These are phyloP conservation scores for Metroxylon sagu DNA, from an alignment of 176 grass and related monocot species.

Conservation along the genomic window DNA sequence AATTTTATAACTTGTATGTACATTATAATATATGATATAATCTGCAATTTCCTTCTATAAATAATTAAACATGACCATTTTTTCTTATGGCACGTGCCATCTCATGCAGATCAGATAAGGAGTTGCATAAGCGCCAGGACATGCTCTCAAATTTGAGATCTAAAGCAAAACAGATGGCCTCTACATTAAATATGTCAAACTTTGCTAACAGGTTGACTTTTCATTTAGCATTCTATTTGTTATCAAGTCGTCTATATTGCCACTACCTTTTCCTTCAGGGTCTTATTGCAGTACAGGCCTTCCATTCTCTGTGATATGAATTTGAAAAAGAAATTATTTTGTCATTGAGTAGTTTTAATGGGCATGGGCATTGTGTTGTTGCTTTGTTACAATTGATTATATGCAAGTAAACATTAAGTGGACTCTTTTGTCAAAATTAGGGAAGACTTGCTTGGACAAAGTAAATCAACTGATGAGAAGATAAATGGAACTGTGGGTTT, in stretches of 20 bases:
- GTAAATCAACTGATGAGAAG: conserved; percentile 35
- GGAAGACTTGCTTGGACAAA: conserved; percentile 34
- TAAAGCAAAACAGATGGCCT: conserved; percentile 35
- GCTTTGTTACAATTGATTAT: neutral
- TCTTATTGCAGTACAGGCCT: no score
- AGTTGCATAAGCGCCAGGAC: conserved; percentile 52
- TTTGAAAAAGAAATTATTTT: no score
- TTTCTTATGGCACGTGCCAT: no score
- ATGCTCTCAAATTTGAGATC: conserved; percentile 47
- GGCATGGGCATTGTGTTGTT: neutral
- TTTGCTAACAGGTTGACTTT: conserved; percentile 33
- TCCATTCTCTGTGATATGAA: no score
- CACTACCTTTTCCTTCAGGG: no score
- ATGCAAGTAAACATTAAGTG: neutral
- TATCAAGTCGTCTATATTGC: no score
- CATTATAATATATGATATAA: no score
- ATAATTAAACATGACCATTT: no score
- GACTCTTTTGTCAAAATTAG: conserved; percentile 13
- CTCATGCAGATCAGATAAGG: conserved; percentile 40
- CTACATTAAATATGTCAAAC: conserved; percentile 37
- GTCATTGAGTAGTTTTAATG: no score
- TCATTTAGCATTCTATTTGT: no score
- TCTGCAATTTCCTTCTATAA: no score
- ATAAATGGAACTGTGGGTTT: conserved; percentile 28
- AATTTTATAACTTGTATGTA: no score